These are phyloP conservation scores for Hymenoscyphus fructigenus DNA, from an alignment of 2,329 filamentous ascomycete genomes.

Conservation along the genomic window DNA sequence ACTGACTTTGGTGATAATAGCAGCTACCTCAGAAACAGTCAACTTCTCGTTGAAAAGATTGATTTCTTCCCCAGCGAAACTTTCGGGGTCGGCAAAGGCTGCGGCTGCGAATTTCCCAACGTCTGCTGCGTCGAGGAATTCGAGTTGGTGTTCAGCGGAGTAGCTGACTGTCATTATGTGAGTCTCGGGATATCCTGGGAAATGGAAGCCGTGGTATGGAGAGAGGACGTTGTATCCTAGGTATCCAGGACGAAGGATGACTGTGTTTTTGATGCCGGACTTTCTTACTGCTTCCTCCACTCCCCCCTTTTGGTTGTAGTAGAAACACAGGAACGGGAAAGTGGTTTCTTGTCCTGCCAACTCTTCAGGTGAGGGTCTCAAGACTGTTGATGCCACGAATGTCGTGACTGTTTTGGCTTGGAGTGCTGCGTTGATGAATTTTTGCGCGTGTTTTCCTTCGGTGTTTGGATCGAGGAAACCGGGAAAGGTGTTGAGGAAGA, in stretches of 20 bases:
- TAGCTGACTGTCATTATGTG: conserved; percentile 7
- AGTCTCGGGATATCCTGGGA: conserved; percentile 7
- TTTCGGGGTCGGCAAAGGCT: conserved; percentile 20
- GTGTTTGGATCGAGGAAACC: conserved; percentile 5
- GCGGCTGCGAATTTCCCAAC: conserved; percentile 22
- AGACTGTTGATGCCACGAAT: conserved; percentile 17
- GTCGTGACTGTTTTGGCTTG: conserved; percentile 12
- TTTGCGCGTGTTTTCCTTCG: conserved; percentile 16
- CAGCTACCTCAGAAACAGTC: conserved; percentile 22
- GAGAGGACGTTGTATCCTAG: conserved; percentile 16
- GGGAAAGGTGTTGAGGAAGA: conserved; percentile 21
- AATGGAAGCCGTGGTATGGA: conserved; percentile 7
- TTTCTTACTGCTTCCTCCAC: conserved; percentile 18
- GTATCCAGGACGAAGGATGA: conserved; percentile 17
- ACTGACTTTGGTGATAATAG: conserved; percentile 34
- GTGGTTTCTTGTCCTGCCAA: conserved; percentile 1
- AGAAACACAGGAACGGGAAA: conserved; percentile 3
- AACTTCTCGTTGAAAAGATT: conserved; percentile 7
- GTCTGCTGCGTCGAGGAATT: conserved; percentile 15
- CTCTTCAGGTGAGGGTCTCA: background rate
- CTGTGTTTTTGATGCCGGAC: conserved; percentile 16
- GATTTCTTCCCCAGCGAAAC: conserved; percentile 13
- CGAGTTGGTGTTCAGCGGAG: background rate
- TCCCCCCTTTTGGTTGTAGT: conserved; percentile 12
- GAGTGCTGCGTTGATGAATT: conserved; percentile 17